Evolutionary conservation across 1,284 basidiomycete species (phyloP), one percentile per base, ranked within the genome.

Genomic region (Rhodotorula sp.): DNA sequence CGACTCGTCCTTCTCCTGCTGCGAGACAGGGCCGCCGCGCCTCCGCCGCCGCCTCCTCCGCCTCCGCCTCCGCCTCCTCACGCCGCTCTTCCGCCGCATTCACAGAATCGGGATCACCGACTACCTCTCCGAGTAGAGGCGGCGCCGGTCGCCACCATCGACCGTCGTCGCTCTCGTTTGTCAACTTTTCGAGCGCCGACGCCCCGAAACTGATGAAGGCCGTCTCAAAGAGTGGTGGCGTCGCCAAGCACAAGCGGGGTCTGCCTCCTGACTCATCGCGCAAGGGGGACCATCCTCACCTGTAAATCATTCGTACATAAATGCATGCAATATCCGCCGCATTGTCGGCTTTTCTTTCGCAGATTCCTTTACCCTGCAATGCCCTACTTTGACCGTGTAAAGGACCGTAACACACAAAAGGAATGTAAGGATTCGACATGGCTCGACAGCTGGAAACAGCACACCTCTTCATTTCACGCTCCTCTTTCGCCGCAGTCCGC

Each of bases 171-270:
- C 31, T 69, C 21, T 64, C 73, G 67, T 80, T 80, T 64, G 74
- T 80, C 69, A 80, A 80, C 54, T 79, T 79, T 43, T 78, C 78
- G 15, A 48, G 76, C 12, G 72, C 69, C 61, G 79, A 80, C 64
- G 65, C 76, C 0, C 72, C 67, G 54, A 75, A 70, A 46, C 58
- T 80, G 5, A 62, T 80, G 47, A 56, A 56, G 26, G 54, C 26
- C 23, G 54, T 56, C 15, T 56, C 54, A 29, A n/a, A 26, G 26
- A 56, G 54, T 14, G 54, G 54, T 6, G 54, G 54, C 10, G 16
- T 26, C 6, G 54, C n/a, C 15, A n/a, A 26, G 26, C 16, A 26
- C 26, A 56, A 56, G 54, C 39, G 39, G 39, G 39, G 39, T 12
- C 39, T 12, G 10, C 39, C 39, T 43, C 39, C 39, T 7, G 69